Base-by-base conservation (phyloP, 2,329 filamentous ascomycete species). In the Elsinoe fawcettii region DNA sequence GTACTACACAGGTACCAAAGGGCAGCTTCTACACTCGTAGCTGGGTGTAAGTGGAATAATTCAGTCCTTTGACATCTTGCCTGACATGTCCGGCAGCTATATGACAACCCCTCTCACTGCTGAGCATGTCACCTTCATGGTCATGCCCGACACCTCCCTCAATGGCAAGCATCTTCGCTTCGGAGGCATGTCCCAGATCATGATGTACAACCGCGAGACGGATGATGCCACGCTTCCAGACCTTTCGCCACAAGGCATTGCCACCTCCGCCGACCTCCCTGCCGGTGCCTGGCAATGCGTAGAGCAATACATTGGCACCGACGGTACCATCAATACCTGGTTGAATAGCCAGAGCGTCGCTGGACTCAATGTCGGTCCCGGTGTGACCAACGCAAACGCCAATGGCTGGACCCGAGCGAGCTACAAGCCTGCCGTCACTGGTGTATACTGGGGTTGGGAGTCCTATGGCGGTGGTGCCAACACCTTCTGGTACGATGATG, bases 191-290 rank as follows among this genome's bases (percentile, higher is more conserved):
- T 77, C 70, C 70, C 75, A 77, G 61, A 83, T 84, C 65, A 69
- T 84, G 32, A 83, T 84, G 80, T 84, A 79, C 74, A 84, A 84
- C 74, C 80, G 80, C 66, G 81, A 84, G 64, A 75, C 76, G 14
- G 80, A 84, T 66, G 81, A 84, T 60, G 81, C 81, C 0, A 84
- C 81, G 0, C 77, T 84, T 0, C 81, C 81, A 0, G 79, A 83
- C 57, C 76, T 84, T 18, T 82, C 79, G 0, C 81, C 81, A 0
- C 72, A 81, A 23, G 81, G 81, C 11, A 80, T 83, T 54, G 79
- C 79, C 0, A 67, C 79, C 0, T 83, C 80, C 2, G 70, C 67
- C 1, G 70, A 75, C 2, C 75, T 84, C 30, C 74, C 79, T 0
- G 73, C 79, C 1, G 74, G 73, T 58, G 58, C 60, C 2, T 84